Evolutionary conservation across 2,329 filamentous ascomycete genomes (phyloP).

Genomic region (Penicillium aurantiogriseum): DNA sequence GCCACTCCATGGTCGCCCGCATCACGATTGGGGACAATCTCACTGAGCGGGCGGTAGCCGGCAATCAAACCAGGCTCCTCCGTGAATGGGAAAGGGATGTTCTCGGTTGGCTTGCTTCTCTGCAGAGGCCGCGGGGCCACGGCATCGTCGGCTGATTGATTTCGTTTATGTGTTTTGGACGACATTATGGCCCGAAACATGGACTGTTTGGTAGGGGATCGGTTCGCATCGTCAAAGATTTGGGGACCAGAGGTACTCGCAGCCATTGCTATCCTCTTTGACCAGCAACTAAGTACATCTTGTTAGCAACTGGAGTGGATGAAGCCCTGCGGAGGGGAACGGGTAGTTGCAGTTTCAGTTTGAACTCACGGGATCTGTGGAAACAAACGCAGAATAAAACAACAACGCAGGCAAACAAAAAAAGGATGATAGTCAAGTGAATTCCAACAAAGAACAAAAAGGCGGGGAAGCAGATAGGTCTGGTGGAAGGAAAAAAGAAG

Average conservation of each 20-base stretch:
- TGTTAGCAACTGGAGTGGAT: constrained; percentile 12
- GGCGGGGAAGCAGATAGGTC: constrained; percentile 3
- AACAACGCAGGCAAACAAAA: constrained; percentile 10
- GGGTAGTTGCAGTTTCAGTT: constrained; percentile 20
- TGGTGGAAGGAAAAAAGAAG: constrained; percentile 15
- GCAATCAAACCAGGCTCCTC: constrained; percentile 47
- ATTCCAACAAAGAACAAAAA: constrained; percentile 6
- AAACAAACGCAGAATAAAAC: constrained; percentile 17
- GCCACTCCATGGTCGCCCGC: constrained; percentile 23
- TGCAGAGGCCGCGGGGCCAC: constrained; percentile 28
- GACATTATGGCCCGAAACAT: constrained; percentile 55
- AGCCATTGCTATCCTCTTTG: constrained; percentile 36
- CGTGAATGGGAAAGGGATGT: constrained; percentile 44
- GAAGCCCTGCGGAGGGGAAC: not conserved
- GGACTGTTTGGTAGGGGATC: constrained; percentile 41
- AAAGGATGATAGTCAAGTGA: constrained; percentile 1
- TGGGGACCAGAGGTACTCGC: constrained; percentile 29
- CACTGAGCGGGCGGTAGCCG: constrained; percentile 36
- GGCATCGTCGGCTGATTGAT: constrained; percentile 41
- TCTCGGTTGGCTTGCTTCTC: constrained; percentile 45
- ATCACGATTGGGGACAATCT: constrained; percentile 42
- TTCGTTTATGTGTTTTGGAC: constrained; percentile 50
- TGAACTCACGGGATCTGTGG: constrained; percentile 21
- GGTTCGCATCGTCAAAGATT: constrained; percentile 41
- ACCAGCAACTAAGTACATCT: constrained; percentile 31